These are phyloP conservation scores for Saturnispora silvae DNA, from an alignment of 805 yeast species.

Conservation along the genomic window DNA sequence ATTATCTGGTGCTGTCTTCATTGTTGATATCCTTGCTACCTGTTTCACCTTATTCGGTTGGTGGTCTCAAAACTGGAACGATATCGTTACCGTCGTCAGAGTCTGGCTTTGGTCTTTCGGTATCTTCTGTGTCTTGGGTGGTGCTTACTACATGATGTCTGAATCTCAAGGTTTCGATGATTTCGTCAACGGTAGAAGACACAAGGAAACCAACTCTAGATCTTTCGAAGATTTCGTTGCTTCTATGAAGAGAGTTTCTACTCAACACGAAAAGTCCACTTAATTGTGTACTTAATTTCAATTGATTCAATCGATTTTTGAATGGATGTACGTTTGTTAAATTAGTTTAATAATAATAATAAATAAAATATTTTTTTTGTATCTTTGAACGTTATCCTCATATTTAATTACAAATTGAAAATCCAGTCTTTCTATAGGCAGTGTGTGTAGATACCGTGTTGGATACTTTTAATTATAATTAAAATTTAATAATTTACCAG, in stretches of 20 bases:
- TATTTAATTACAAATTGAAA: no score
- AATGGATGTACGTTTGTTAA: no score
- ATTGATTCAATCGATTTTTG: neutral
- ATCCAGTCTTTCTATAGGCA: no score
- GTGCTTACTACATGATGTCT: constrained; percentile 91
- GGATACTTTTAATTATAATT: no score
- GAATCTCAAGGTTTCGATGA: constrained; percentile 70
- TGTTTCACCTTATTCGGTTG: constrained; percentile 90
- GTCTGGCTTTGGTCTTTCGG: constrained; percentile 95
- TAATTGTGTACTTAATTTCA: constrained; percentile 21
- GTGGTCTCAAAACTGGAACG: constrained; percentile 98
- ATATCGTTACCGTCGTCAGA: constrained; percentile 89
- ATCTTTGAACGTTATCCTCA: no score
- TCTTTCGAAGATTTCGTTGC: constrained; percentile 71
- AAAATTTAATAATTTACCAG: no score
- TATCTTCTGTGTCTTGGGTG: constrained; percentile 93
- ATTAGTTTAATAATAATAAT: no score
- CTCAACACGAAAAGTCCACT: constrained; percentile 75
- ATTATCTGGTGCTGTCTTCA: constrained; percentile 85
- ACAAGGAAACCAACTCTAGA: constrained; percentile 48
- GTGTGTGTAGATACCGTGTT: no score
- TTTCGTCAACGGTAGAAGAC: constrained; percentile 74
- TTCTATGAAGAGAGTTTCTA: constrained; percentile 79
- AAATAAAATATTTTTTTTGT: no score
- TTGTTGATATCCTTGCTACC: constrained; percentile 85